Evolutionary conservation across 129 eudicot genomes (phyloP).

Genomic region (Rutidosis leptorrhynchoides): DNA sequence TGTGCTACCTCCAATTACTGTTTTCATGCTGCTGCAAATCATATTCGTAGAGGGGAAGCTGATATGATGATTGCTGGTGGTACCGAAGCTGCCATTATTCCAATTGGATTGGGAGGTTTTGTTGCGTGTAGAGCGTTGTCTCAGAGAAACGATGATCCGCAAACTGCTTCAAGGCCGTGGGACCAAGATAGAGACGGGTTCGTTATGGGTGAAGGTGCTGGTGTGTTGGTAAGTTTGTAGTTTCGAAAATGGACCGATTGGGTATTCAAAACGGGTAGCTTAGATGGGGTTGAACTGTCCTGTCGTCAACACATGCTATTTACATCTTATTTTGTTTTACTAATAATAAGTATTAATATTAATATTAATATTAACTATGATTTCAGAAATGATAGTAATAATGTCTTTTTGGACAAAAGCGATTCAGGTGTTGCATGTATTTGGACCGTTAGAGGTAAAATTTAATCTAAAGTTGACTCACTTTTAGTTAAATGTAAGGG

Average conservation of each 20-base stretch:
- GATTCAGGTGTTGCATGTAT: not conserved
- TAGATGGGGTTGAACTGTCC: not conserved
- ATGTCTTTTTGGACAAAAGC: not conserved
- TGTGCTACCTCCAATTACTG: constrained; percentile 99
- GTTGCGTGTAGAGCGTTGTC: constrained; percentile 98
- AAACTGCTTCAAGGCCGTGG: constrained; percentile 97
- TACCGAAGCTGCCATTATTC: constrained; percentile 92
- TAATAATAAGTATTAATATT: too few species aligned
- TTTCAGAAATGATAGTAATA: not conserved
- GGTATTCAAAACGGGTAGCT: constrained; percentile 2
- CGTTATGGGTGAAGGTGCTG: constrained; percentile 99
- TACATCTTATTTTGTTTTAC: not conserved
- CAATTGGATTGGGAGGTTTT: constrained; percentile 95
- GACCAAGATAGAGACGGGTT: constrained; percentile 95
- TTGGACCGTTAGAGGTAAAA: not conserved
- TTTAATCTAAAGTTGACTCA: not conserved
- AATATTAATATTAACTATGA: not conserved
- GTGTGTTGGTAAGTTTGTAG: constrained; percentile 68
- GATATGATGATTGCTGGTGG: constrained; percentile 99
- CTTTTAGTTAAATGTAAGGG: not conserved
- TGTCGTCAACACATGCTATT: not conserved
- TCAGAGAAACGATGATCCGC: constrained; percentile 95
- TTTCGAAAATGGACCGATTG: not conserved
- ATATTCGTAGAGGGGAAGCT: constrained; percentile 96
- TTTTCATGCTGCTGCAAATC: constrained; percentile 97